Percentiles rank a stretch among this genome's conserved stretches.
These are phyloP conservation scores for Salvia miltiorrhiza DNA, from an alignment of 257 asterid species.

Conservation along the genomic window DNA sequence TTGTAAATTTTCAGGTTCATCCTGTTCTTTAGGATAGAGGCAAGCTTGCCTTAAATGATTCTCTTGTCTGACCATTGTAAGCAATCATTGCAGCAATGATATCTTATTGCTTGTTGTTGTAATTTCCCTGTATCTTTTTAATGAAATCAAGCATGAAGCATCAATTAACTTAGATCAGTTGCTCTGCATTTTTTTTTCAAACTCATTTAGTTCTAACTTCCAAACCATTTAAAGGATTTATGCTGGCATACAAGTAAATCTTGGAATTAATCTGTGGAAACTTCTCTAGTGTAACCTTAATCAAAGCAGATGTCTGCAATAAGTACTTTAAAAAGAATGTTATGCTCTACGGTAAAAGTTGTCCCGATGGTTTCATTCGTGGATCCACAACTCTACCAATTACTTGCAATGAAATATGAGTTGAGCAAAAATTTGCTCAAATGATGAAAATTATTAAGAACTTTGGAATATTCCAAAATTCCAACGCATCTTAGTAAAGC, in stretches of 20 bases:
- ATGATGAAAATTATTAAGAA: no score
- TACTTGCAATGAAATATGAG: no score
- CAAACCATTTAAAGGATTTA: background rate
- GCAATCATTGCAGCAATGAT: slow-evolving; percentile 34
- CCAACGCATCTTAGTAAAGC: no score
- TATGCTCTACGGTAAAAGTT: background rate
- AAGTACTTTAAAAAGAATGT: no score
- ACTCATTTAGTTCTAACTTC: background rate
- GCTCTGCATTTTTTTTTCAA: background rate
- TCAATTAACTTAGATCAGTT: slow-evolving; percentile 12
- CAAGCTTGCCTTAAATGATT: slow-evolving; percentile 26
- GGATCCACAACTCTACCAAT: no score
- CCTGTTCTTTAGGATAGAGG: slow-evolving; percentile 33
- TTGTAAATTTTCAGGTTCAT: slow-evolving; percentile 45
- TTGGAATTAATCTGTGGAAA: slow-evolving; percentile 2
- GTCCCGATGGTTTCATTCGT: background rate
- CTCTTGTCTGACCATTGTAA: slow-evolving; percentile 28
- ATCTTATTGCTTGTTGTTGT: slow-evolving; percentile 26
- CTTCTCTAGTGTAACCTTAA: background rate
- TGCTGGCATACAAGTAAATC: slow-evolving; percentile 8
- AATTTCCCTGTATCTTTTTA: slow-evolving; percentile 28
- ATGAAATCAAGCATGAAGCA: slow-evolving; percentile 22
- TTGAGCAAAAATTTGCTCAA: no score
- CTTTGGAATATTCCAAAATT: no score
- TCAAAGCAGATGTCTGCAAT: background rate